Percentiles rank a stretch among this genome's conserved stretches.
Conservation (phyloP, 2,329 filamentous ascomycete genomes). For the Aspergillus sp. region DNA sequence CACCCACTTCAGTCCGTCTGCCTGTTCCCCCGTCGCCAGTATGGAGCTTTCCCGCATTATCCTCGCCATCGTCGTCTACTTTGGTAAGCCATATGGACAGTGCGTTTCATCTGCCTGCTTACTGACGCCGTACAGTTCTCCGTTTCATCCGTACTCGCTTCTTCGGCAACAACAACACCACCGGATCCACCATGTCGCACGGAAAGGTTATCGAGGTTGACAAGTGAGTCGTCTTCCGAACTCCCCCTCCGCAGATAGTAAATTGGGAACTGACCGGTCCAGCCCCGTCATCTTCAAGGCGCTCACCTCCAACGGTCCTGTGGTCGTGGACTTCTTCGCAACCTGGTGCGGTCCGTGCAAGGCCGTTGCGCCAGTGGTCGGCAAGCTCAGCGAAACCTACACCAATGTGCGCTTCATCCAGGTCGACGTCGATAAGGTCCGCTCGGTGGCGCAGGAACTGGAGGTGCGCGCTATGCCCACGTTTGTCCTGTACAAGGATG, state of each 20-base stretch:
- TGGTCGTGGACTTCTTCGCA: constrained; percentile 56
- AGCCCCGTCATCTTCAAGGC: constrained; percentile 63
- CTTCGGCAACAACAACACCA: constrained; percentile 9
- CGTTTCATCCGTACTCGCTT: constrained; percentile 18
- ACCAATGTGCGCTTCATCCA: constrained; percentile 55
- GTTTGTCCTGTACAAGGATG: constrained; percentile 45
- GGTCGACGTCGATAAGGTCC: constrained; percentile 57
- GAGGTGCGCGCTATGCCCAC: constrained; percentile 52
- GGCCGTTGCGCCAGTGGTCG: constrained; percentile 54
- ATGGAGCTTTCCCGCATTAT: not conserved
- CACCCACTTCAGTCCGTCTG: not conserved
- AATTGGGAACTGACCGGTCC: not conserved
- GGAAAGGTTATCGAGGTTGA: constrained; percentile 41
- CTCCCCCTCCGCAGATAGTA: not conserved
- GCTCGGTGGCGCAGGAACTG: constrained; percentile 52
- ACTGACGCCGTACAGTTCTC: constrained; percentile 12
- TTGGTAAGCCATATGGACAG: not conserved
- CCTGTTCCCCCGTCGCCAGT: not conserved
- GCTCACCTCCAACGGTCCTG: constrained; percentile 51
- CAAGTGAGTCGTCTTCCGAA: constrained; percentile 30
- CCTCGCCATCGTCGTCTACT: not conserved
- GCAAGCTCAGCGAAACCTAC: constrained; percentile 54
- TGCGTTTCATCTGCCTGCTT: not conserved
- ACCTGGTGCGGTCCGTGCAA: constrained; percentile 62
- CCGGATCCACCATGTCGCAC: constrained; percentile 31